Percentiles rank a stretch among this genome's conserved stretches.
Conservation (phyloP, 345 rosid genomes). For the Isatis tinctoria region DNA sequence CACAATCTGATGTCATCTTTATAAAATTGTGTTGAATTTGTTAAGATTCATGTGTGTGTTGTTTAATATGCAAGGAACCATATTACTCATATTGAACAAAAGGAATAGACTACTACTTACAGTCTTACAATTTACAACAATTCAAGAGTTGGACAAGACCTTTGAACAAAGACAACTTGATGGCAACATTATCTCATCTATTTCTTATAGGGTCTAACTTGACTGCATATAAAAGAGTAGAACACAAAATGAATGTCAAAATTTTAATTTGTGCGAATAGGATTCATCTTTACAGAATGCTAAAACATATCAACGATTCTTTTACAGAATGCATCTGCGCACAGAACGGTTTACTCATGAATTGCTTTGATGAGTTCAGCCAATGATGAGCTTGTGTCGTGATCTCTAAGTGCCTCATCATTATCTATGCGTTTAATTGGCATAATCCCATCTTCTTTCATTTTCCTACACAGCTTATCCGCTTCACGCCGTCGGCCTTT, state of each 20-base stretch:
- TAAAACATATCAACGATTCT: not conserved
- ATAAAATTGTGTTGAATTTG: too few relatives aligned
- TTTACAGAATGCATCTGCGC: not conserved
- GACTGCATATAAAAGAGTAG: not conserved
- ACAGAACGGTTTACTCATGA: not conserved
- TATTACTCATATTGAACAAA: too few relatives aligned
- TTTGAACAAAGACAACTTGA: not conserved
- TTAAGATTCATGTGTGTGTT: too few relatives aligned
- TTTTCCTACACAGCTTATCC: constrained; percentile 17
- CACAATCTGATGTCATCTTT: not conserved
- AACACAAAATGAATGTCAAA: not conserved
- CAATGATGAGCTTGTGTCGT: constrained; percentile 6
- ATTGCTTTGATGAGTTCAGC: constrained; percentile 16
- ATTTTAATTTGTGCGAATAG: not conserved
- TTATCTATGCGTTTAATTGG: not conserved
- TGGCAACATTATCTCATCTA: not conserved
- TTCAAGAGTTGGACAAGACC: not conserved
- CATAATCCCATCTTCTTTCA: constrained; percentile 26
- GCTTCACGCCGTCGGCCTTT: constrained; percentile 22
- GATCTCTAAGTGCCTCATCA: constrained; percentile 10
- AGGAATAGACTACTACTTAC: not conserved
- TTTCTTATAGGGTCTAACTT: not conserved
- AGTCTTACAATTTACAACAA: not conserved
- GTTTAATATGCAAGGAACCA: too few relatives aligned
- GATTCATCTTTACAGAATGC: not conserved